Evolutionary conservation across 495 filamentous ascomycete species (phyloP).

Genomic region (Penicillium canariense): DNA sequence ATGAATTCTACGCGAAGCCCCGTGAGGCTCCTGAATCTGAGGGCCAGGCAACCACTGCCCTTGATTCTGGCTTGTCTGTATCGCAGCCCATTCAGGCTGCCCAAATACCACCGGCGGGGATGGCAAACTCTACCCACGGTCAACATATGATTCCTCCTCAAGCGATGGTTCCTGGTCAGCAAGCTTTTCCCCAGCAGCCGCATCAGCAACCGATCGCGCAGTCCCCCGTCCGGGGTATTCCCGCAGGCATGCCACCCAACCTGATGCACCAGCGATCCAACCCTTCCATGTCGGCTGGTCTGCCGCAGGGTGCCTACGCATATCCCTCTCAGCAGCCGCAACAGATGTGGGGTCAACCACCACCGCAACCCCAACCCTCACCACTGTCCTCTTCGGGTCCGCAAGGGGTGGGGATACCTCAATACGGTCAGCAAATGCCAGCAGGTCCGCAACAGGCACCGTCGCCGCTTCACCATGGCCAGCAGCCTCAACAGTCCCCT

Average conservation of each 20-base stretch:
- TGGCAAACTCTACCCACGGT: conserved; percentile 39
- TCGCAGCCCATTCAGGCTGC: conserved; percentile 47
- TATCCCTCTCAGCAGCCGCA: conserved; percentile 46
- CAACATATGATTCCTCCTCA: conserved; percentile 42
- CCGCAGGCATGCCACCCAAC: conserved; percentile 43
- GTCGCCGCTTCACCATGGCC: conserved; percentile 41
- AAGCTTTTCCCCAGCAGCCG: conserved; percentile 31
- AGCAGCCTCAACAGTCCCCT: conserved; percentile 49
- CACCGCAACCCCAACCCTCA: conserved; percentile 53
- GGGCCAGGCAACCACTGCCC: conserved; percentile 44
- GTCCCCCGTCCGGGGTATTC: conserved; percentile 44
- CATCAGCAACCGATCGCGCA: conserved; percentile 44
- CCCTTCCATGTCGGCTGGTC: conserved; percentile 39
- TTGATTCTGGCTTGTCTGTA: conserved; percentile 48
- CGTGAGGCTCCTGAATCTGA: conserved; percentile 67
- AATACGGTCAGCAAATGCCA: conserved; percentile 44
- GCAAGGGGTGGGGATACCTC: conserved; percentile 44
- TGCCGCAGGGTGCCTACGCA: conserved; percentile 44
- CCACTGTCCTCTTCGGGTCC: conserved; percentile 40
- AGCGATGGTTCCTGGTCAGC: conserved; percentile 42
- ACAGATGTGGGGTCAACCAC: conserved; percentile 54
- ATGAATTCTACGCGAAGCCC: conserved; percentile 72
- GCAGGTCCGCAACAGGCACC: conserved; percentile 41
- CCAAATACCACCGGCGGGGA: conserved; percentile 36
- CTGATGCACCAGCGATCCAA: conserved; percentile 47